Evolutionary conservation across 2,329 filamentous ascomycete species (phyloP), one percentile per base, ranked within the genome.

Genomic region (Penicillium sp.): DNA sequence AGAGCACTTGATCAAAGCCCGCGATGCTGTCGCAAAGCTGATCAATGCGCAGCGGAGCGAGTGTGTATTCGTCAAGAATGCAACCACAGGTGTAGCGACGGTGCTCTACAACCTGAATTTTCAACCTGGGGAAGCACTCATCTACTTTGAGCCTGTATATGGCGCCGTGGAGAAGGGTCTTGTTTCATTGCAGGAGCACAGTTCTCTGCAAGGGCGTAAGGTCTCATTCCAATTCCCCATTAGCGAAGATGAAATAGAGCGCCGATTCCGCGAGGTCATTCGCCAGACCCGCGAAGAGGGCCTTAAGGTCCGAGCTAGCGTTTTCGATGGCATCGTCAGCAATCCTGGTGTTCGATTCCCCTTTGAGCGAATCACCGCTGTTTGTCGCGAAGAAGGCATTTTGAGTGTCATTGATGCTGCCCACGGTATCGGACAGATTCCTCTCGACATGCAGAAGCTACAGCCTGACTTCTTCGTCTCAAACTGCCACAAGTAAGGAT

Each of bases 391-490:
- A 53, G 77, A 87, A 22, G 84, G 82, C 0, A 76, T 97, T 3
- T 68, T 93, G 50, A 92, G 88, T 63, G 77, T 90, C 18, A 78
- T 97, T 36, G 93, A 97, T 69, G 92, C 84, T 14, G 93, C 93
- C 0, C 93, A 97, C 72, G 88, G 88, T 1, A 76, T 96, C 22
- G 93, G 93, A 2, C 88, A 94, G 72, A 80, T 96, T 7, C 78
- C 82, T 1, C 72, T 97, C 7, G 83, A 95, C 70, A 74, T 97
- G 13, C 59, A 68, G 0, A 71, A 74, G 4, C 75, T 92, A 3
- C 83, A 92, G 58, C 87, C 91, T 0, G 92, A 97, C 72, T 97
- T 96, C 75, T 90, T 95, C 67, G 82, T 93, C 13, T 88, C 82
- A 51, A 97, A 97, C 71, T 90, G 86, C 63, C 90, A 96, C 77